Evolutionary conservation across 2,329 filamentous ascomycete species (phyloP), one percentile per base, ranked within the genome.

Genomic region (Fusarium haematococcum): DNA sequence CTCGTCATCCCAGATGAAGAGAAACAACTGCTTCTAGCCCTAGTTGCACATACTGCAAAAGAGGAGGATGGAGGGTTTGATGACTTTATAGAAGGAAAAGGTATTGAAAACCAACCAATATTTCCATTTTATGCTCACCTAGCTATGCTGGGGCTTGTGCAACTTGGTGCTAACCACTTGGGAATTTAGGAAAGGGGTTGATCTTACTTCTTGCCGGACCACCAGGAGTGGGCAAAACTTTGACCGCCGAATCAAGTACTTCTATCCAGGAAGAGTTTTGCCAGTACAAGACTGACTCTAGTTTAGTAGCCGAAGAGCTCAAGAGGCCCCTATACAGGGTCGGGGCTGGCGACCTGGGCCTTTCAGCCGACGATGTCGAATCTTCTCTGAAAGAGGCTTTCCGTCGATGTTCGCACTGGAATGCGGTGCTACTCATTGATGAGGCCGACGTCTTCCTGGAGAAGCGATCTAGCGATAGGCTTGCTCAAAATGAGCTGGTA

Each of bases 361-460:
- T 35, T 4, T 33, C 27, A 1, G 25, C 27, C 1, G 18, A 14
- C 0, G 25, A 43, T 0, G 33, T 78, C 0, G 72, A 78, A 52
- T 0, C 1, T 0, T 27, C 35, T 3, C 68, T 78, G 4, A 43
- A 39, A 4, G 11, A 35, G 9, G 67, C 65, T 6, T 57, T 75
- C 1, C 14, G 1, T 73, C 82, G 5, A 72, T 86, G 14, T 80
- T 81, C 62, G 6, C 68, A 25, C 5, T 85, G 82, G 83, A 75
- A 81, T 43, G 81, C 79, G 20, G 78, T 85, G 1, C 57, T 84
- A 1, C 75, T 85, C 3, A 71, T 85, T 2, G 83, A 83, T 8
- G 83, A 85, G 58, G 82, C 82, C 1, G 83, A 85, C 14, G 79
- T 83, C 0, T 84, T 85, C 68, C 76, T 85, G 10, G 67, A 79